phyloP scores from a whole-genome alignment of 2,329 filamentous ascomycete genomes.

The Aspergillus thermomutatus region DNA sequence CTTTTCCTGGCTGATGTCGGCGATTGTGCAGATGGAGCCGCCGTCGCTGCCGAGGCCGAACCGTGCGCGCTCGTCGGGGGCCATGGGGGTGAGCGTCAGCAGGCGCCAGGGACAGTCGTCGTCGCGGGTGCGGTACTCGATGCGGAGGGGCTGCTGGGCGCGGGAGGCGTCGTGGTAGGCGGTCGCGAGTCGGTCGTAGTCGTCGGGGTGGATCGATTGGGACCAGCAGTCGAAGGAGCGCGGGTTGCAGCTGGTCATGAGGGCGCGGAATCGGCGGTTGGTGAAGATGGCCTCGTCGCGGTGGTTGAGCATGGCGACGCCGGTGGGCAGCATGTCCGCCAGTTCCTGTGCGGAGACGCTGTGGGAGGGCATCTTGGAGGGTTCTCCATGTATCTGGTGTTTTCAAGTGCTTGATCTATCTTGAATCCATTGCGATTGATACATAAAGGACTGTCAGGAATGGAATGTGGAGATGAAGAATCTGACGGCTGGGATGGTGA shows the following conservation, averaged over 20 bases:
- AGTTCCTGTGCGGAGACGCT: slow-evolving; percentile 21
- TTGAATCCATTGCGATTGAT: background rate
- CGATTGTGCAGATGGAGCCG: slow-evolving; percentile 50
- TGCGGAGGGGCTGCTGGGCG: slow-evolving; percentile 10
- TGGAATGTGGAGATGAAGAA: background rate
- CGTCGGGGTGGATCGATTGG: slow-evolving; percentile 17
- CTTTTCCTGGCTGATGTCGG: slow-evolving; percentile 82
- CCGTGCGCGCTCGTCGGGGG: slow-evolving; percentile 4
- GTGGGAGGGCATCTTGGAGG: background rate
- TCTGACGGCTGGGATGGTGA: background rate
- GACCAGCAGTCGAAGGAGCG: slow-evolving; percentile 15
- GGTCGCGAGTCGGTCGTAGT: slow-evolving; percentile 12
- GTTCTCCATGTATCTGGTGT: too few species aligned
- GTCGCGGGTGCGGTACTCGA: slow-evolving; percentile 22
- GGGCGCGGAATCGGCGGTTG: slow-evolving; percentile 20
- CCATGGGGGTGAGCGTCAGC: slow-evolving; percentile 15
- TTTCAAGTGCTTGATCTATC: too few species aligned
- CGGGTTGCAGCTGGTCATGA: slow-evolving; percentile 5
- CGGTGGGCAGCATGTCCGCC: slow-evolving; percentile 24
- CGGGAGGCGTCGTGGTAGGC: slow-evolving; percentile 9
- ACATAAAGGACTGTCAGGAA: background rate
- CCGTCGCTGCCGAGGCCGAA: slow-evolving; percentile 7
- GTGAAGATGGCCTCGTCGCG: slow-evolving; percentile 16
- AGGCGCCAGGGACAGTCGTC: slow-evolving; percentile 16
- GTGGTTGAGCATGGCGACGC: slow-evolving; percentile 20